Base-by-base conservation (phyloP, 495 filamentous ascomycete genomes). In the Lasiosphaeriaceae sp. region DNA sequence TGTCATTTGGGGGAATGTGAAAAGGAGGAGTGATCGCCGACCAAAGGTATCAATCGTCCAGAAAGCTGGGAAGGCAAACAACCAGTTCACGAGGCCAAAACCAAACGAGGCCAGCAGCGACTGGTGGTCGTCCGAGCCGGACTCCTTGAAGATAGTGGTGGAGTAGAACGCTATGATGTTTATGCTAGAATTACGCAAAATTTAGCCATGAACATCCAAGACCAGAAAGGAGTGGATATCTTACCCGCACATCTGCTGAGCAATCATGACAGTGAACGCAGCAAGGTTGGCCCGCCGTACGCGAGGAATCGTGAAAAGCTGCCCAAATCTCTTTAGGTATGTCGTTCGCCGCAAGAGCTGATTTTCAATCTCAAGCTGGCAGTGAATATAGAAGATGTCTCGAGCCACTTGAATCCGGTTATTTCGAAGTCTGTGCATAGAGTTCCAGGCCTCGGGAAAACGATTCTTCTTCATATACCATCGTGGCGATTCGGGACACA, bases 111-210 rank as follows among this genome's bases (percentile, higher is more conserved):
- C 86, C 16, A 88, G 74, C 7, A 95, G 80, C 35, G 90, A 84
- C 4, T 77, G 66, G 51, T 76, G 79, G 16, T 80, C 70, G 50
- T 37, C 69, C 19, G 82, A 81, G 20, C 87, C 85, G 17, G 88
- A 83, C 1, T 88, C 59, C 43, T 52, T 56, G 74, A 93, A 93
- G 49, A 94, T 77, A 2, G 88, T 88, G 1, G 85, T 85, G 0
- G 82, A 87, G 71, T 94, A 96, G 77, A 93, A 94, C n/a, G 89
- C 84, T 35, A 92, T 88, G 68, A 93, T 88, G 73, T 88, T 89
- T 66, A 86, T 88, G 57, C 89, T 43, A 17, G 14, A 43, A 5
- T 17, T 16, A 43, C 7, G 1, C 39, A 14, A 43, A 4, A 43
- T 12, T 14, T 43, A 48, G 46, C 4, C 46, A 48, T 5, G 20